Evolutionary conservation across 345 rosid genomes (phyloP), one percentile per base, ranked within the genome.

Genomic region (Pistacia atlantica): DNA sequence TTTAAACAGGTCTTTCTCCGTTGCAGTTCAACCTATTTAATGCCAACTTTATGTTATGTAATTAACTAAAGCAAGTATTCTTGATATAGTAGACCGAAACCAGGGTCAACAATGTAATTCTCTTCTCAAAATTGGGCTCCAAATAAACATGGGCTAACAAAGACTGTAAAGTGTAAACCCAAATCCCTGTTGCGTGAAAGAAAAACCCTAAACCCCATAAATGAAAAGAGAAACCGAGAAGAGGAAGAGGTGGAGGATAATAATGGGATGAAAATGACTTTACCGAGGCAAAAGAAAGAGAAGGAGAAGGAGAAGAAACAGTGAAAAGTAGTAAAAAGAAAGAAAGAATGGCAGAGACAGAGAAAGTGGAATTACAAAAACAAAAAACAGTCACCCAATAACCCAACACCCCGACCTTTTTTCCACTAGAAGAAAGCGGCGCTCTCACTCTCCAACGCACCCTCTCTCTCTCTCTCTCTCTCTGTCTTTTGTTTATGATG

Each of bases 351-450:
- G 69, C 56, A 16, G 59, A 17, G 79, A 58, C 73, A 18, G 57
- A 38, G 42, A 75, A 58, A 35, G 65, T n/a, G 59, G 11, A 3
- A 10, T 63, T 62, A 63, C 33, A 62, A n/a, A 64, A 35, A 69
- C 20, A 2, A 38, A 7, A 14, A 2, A 14, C 22, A 52, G 45
- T 14, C 60, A 33, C 73, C 60, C 74, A 49, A 31, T 14, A 18
- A 16, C 68, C 68, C 75, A 70, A 69, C 60, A 69, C 64, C 18
- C n/a, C 17, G 7, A 33, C 0, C 0, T 54, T 33, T 62, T 49
- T 65, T 58, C n/a, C 74, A 52, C 1, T 1, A 31, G 65, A 74
- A 60, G 81, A 82, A 75, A 75, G 81, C 84, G 79, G 81, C 81
- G 81, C 78, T 64, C 65, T 18, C 45, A 1, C 51, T 52, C 28